Evolutionary conservation across 805 yeast species (phyloP), one percentile per base, ranked within the genome.

Genomic region (Candida mattraensis): DNA sequence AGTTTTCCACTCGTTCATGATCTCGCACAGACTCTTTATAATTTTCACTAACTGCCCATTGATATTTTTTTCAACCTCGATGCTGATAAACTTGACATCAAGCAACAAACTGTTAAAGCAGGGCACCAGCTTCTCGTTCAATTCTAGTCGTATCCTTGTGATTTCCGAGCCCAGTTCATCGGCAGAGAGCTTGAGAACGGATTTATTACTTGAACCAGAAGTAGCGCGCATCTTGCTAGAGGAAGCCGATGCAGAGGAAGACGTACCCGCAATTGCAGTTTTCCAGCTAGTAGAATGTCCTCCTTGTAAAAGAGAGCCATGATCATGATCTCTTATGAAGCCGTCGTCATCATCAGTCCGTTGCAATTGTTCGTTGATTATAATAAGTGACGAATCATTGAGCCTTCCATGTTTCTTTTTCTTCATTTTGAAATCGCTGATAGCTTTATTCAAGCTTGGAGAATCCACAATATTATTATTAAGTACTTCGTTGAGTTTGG

Each of bases 11-110:
- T 50, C 45, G 15, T 20, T 24, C 49, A 51, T 49, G 3, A 56
- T 31, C 4, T 37, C 29, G 11, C 20, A 14, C 14, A 60, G 19
- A 5, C 37, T 35, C 6, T 33, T 19, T 3, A 54, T 12, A 4
- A 52, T 26, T 11, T 35, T 39, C 2, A 20, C 21, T 16, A 56
- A 28, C 26, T 59, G 54, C 1, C 17, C 3, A 27, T 54, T 50
- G 9, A 70, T 64, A 31, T 67, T 76, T 14, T 42, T 45, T 34
- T 62, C 66, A n/a, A 75, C 62, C 32, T 67, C 66, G 8, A 63
- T 44, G 14, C 76, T 70, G 18, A 76, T 59, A 36, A 54, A 62
- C 17, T 54, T 50, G 52, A 74, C 66, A 51, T 76, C 81, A 9
- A 50, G 52, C 38, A 65, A 58, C 23, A 70, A 54, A 12, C 69